A percentile compares a stretch with the other conserved stretches of the same genome.
Conservation (phyloP, 2,329 filamentous ascomycete genomes). For the Aureobasidium melanogenum region DNA sequence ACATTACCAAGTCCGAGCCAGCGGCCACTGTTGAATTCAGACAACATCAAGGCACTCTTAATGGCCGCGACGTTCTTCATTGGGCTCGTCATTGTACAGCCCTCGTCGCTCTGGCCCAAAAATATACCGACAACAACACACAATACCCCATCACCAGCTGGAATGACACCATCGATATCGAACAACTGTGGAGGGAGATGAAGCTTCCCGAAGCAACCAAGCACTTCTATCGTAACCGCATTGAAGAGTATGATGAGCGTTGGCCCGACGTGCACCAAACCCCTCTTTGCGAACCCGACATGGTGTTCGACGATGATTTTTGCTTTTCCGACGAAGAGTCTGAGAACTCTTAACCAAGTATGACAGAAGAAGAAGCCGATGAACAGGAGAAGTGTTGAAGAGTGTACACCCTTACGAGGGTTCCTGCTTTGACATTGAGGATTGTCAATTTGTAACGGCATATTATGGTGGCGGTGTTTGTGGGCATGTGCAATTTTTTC, state of each 20-base stretch:
- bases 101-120: slow-evolving; percentile 14
- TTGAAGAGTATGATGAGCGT: neutral
- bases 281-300: neutral
- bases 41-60: slow-evolving; percentile 14
- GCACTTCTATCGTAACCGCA: slow-evolving; percentile 12
- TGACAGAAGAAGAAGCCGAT: neutral
- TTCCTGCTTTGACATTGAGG: too few species aligned
- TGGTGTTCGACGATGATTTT: neutral
- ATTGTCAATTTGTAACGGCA: neutral
- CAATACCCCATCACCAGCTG: slow-evolving; percentile 12
- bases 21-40: slow-evolving; percentile 16
- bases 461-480: neutral
- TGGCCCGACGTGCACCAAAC: neutral
- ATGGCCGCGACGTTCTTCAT: slow-evolving; percentile 9
- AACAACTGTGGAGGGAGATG: slow-evolving; percentile 18
- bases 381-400: neutral
- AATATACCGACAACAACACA: slow-evolving; percentile 7
- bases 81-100: slow-evolving; percentile 15
- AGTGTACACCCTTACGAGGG: neutral
- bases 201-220: slow-evolving; percentile 13
- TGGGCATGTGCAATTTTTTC: neutral
- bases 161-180: slow-evolving; percentile 15
- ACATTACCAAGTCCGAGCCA: neutral
- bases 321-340: neutral
- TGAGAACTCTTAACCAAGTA: neutral